Evolutionary conservation across 116 monocot genomes (phyloP).

Genomic region (Thalassia testudinum): DNA sequence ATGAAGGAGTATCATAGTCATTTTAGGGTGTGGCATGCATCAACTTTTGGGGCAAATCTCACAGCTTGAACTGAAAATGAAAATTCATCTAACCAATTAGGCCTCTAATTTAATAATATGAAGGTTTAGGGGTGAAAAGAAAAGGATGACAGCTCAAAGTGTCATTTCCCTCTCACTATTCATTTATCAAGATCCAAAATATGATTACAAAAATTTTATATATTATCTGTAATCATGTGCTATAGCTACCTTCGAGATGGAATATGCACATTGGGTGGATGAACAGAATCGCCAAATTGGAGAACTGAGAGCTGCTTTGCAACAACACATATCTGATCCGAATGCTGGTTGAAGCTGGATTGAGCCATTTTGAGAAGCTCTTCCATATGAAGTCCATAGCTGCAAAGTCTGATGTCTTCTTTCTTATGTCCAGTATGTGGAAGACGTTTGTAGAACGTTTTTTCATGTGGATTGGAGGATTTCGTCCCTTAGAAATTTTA

Average conservation of each 20-base stretch:
- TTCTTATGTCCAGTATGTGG: constrained; percentile 94
- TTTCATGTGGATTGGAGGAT: constrained; percentile 92
- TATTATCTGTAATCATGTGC: too few relatives aligned
- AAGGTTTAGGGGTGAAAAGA: too few relatives aligned
- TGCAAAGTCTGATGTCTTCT: constrained; percentile 82
- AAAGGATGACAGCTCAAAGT: too few relatives aligned
- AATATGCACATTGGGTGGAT: constrained; percentile 84
- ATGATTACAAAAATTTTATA: constrained; percentile 8
- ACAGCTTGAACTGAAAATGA: too few relatives aligned
- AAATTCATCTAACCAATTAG: too few relatives aligned
- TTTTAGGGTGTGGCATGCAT: too few relatives aligned
- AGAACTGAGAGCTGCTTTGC: constrained; percentile 54
- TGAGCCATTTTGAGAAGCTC: constrained; percentile 64
- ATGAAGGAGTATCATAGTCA: too few relatives aligned
- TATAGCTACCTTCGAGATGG: constrained; percentile 63
- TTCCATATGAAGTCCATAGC: constrained; percentile 47
- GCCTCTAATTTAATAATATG: too few relatives aligned
- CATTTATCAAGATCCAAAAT: neutral
- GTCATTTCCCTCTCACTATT: neutral
- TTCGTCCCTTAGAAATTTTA: constrained; percentile 79
- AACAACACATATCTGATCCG: constrained; percentile 57
- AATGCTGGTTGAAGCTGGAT: constrained; percentile 60
- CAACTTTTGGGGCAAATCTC: too few relatives aligned
- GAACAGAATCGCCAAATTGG: constrained; percentile 49
- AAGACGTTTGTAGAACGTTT: constrained; percentile 60